Evolutionary conservation across 257 asterid species (phyloP).

Genomic region (Salvia splendens): DNA sequence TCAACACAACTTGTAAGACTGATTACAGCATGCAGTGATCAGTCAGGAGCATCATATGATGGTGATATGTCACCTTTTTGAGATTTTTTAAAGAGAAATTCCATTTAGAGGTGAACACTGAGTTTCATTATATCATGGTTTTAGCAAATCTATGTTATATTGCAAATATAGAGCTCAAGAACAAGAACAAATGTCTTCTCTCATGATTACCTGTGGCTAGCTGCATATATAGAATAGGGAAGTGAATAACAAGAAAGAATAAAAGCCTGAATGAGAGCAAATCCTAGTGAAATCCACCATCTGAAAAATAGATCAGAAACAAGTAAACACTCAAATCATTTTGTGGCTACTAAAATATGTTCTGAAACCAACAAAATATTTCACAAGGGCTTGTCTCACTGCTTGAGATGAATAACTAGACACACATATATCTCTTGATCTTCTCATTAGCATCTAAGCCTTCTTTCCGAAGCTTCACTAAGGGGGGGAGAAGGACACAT

Average conservation of each 20-base stretch:
- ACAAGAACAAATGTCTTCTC: slow-evolving; percentile 10
- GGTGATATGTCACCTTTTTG: not conserved
- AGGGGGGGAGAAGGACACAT: slow-evolving; percentile 83
- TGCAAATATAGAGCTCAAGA: slow-evolving; percentile 12
- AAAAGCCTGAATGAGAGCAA: slow-evolving; percentile 79
- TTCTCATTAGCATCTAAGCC: slow-evolving; percentile 99
- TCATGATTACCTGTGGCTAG: slow-evolving; percentile 75
- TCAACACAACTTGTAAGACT: not conserved
- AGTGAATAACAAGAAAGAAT: slow-evolving; percentile 82
- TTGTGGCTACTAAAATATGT: not conserved
- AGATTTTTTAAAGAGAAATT: not conserved
- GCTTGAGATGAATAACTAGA: slow-evolving; percentile 75
- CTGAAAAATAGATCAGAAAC: slow-evolving; percentile 51
- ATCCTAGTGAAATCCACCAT: slow-evolving; percentile 98
- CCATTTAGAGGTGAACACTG: not conserved
- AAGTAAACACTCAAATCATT: slow-evolving; percentile 24
- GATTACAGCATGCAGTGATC: not conserved
- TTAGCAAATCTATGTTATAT: not conserved
- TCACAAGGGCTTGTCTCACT: slow-evolving; percentile 60
- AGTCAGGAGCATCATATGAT: not conserved
- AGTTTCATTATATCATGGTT: slow-evolving; percentile 4
- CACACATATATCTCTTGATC: slow-evolving; percentile 99
- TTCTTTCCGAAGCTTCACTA: slow-evolving; percentile 97
- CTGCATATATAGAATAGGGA: slow-evolving; percentile 87
- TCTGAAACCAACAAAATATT: slow-evolving; percentile 27